Evolutionary conservation across 2,329 filamentous ascomycete species (phyloP).

Genomic region (Microthyrium microscopicum): DNA sequence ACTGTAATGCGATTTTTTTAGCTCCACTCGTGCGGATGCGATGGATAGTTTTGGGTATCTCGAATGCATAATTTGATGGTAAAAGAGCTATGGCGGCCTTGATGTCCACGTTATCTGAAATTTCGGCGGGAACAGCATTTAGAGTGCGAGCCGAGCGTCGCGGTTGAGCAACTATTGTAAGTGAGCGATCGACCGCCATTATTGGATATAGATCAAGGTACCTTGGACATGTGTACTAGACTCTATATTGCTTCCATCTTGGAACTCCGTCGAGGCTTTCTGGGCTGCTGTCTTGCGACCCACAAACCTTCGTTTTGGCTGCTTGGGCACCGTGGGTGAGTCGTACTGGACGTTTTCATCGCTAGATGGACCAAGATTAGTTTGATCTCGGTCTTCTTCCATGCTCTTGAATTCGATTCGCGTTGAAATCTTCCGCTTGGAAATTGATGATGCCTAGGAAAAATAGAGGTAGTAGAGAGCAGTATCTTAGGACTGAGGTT

Average conservation of each 20-base stretch:
- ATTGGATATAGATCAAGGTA: slow-evolving; percentile 15
- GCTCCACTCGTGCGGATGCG: slow-evolving; percentile 67
- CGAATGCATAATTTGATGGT: slow-evolving; percentile 93
- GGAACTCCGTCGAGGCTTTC: slow-evolving; percentile 31
- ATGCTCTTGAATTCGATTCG: slow-evolving; percentile 33
- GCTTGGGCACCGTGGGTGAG: slow-evolving; percentile 34
- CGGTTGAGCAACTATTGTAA: slow-evolving; percentile 45
- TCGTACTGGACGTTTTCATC: slow-evolving; percentile 45
- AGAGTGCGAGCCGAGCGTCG: slow-evolving; percentile 62
- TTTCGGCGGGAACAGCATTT: slow-evolving; percentile 79
- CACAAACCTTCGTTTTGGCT: slow-evolving; percentile 86
- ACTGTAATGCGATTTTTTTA: slow-evolving; percentile 81
- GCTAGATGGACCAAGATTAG: slow-evolving; percentile 52
- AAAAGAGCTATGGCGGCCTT: slow-evolving; percentile 76
- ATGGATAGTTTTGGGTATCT: slow-evolving; percentile 96
- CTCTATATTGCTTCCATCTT: slow-evolving; percentile 28
- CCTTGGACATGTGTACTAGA: slow-evolving; percentile 54
- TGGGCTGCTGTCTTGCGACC: slow-evolving; percentile 60
- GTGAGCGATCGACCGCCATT: slow-evolving; percentile 9
- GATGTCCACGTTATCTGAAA: slow-evolving; percentile 69
- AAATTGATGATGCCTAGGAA: too few relatives aligned
- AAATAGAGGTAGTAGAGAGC: too few relatives aligned
- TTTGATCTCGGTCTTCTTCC: slow-evolving; percentile 58
- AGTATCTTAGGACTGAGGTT: too few relatives aligned
- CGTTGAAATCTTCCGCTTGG: too few relatives aligned